These are phyloP conservation scores for Erodium moschatum DNA, from an alignment of 441 rosid genomes.

Conservation along the genomic window DNA sequence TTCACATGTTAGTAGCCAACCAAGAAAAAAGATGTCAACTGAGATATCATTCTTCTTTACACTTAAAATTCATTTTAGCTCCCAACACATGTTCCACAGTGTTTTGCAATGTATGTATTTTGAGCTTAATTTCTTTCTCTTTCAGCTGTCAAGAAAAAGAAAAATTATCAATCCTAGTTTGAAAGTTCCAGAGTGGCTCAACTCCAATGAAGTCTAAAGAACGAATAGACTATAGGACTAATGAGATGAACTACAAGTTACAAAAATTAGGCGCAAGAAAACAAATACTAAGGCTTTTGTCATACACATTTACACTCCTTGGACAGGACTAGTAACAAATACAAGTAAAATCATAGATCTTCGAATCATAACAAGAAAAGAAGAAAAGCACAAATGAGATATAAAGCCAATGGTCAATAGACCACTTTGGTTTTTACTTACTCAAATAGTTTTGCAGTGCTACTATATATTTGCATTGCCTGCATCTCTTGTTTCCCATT, in stretches of 20 bases:
- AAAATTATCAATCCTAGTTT: not conserved
- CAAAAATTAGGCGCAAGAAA: not conserved
- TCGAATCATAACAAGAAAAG: not conserved
- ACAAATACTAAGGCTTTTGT: not conserved
- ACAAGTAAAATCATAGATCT: not conserved
- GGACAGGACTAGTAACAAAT: not conserved
- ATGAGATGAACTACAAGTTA: not conserved
- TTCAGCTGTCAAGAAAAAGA: not conserved
- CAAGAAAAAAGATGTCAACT: constrained; percentile 8
- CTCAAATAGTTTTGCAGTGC: constrained; percentile 94
- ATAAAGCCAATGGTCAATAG: not conserved
- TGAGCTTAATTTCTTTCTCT: not conserved
- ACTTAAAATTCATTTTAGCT: not conserved
- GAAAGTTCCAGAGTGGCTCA: constrained; percentile 1
- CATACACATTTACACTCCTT: not conserved
- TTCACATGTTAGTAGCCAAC: not conserved
- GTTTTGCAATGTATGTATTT: not conserved
- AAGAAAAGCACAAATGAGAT: not conserved
- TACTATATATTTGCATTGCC: constrained; percentile 53
- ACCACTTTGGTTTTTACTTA: constrained; percentile 39
- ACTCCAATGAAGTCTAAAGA: not conserved
- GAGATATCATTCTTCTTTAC: constrained; percentile 4
- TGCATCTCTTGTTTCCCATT: constrained; percentile 63
- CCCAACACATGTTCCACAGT: not conserved
- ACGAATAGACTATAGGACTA: not conserved